A percentile compares a stretch with the other conserved stretches of the same genome.
phyloP scores from a whole-genome alignment of 2,329 filamentous ascomycete genomes.

The Claviceps maximensis region DNA sequence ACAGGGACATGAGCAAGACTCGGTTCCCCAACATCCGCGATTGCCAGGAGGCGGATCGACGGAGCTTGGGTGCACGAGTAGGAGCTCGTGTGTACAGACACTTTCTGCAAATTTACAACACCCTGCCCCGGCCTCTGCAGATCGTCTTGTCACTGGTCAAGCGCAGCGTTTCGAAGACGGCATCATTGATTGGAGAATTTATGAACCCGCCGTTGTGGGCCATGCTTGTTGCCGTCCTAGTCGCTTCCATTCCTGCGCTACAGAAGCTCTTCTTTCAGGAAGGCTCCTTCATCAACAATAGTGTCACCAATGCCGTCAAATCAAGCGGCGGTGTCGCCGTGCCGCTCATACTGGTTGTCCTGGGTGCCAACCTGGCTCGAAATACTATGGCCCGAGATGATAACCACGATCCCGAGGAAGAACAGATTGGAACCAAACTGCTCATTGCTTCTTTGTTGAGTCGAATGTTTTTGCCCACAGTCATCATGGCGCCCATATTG shows the following conservation, averaged over 20 bases:
- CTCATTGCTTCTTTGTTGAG: conserved; percentile 75
- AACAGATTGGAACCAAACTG: conserved; percentile 55
- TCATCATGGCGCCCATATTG: conserved; percentile 84
- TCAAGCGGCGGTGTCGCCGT: conserved; percentile 87
- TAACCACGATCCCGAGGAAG: conserved; percentile 56
- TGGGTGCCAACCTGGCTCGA: conserved; percentile 85
- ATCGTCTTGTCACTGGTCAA: conserved; percentile 17
- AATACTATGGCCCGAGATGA: conserved; percentile 67
- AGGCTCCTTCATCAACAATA: conserved; percentile 84
- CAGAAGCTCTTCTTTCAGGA: conserved; percentile 79
- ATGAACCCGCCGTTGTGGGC: conserved; percentile 99
- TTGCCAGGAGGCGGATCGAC: conserved; percentile 27
- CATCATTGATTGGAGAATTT: conserved; percentile 68
- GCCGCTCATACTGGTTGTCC: conserved; percentile 84
- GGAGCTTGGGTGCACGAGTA: conserved; percentile 15
- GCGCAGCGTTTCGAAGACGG: conserved; percentile 30
- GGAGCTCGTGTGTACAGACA: conserved; percentile 13
- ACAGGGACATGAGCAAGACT: conserved; percentile 35
- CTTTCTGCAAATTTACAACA: conserved; percentile 17
- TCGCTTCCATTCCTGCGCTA: conserved; percentile 73
- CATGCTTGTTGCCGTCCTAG: conserved; percentile 81
- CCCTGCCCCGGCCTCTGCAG: conserved; percentile 31
- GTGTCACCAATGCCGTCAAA: conserved; percentile 72
- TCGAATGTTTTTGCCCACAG: conserved; percentile 82
- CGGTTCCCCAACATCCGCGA: conserved; percentile 46